Evolutionary conservation across 2,329 filamentous ascomycete species (phyloP).

Genomic region (Ascochyta rabiei): DNA sequence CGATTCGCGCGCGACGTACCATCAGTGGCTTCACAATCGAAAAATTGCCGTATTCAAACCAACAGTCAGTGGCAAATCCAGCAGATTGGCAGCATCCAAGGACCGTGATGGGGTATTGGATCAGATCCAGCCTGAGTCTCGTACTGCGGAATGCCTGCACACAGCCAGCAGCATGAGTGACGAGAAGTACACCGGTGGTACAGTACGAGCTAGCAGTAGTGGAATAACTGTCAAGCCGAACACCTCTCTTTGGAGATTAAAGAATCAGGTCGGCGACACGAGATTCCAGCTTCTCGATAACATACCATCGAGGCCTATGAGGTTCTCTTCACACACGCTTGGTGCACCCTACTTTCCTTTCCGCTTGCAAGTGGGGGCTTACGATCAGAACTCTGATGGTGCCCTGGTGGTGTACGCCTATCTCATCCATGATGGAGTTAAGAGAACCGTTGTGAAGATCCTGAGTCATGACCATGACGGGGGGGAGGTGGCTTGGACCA

Average conservation of each 20-base stretch:
- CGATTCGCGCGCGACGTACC: background rate
- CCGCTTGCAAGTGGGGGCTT: background rate
- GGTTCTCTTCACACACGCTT: background rate
- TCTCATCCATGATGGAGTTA: background rate
- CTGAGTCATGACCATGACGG: background rate
- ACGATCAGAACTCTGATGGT: background rate
- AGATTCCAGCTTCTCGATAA: background rate
- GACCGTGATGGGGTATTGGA: background rate
- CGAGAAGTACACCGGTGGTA: background rate
- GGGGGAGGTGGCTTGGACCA: background rate
- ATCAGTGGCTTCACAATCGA: slow-evolving; percentile 10
- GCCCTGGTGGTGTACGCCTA: background rate
- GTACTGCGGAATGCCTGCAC: background rate
- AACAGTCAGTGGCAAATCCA: no score
- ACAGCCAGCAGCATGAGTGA: background rate
- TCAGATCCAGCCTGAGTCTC: background rate
- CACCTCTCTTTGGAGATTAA: slow-evolving; percentile 2
- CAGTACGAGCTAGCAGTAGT: background rate
- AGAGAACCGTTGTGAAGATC: background rate
- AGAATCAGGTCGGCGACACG: background rate
- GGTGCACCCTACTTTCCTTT: slow-evolving; percentile 2
- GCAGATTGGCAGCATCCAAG: background rate
- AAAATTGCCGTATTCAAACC: background rate
- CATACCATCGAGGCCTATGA: slow-evolving; percentile 1
- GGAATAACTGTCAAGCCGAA: background rate